These are phyloP conservation scores for Corchorus capsularis DNA, from an alignment of 345 rosid genomes.

Conservation along the genomic window DNA sequence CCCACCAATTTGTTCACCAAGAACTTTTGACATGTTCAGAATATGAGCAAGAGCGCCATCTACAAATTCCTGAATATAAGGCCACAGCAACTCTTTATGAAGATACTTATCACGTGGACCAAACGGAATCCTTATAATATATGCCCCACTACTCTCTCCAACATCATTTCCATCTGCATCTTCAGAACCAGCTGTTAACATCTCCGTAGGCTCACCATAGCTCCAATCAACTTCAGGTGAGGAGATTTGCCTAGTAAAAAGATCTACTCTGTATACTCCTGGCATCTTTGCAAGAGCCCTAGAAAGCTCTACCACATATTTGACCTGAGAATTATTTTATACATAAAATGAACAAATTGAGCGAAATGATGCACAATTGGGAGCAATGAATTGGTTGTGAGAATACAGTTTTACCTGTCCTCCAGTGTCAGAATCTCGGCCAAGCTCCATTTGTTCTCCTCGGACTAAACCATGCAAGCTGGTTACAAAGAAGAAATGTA, in stretches of 20 bases:
- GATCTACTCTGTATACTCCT: constrained; percentile 96
- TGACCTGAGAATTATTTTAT: constrained; percentile 53
- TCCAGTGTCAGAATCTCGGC: constrained; percentile 97
- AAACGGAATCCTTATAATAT: constrained; percentile 88
- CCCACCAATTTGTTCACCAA: constrained; percentile 81
- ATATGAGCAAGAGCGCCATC: constrained; percentile 93
- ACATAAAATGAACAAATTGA: neutral
- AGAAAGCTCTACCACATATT: constrained; percentile 96
- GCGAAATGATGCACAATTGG: constrained; percentile 8
- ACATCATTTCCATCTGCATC: constrained; percentile 60
- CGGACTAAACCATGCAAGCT: constrained; percentile 96
- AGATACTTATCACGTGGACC: constrained; percentile 91
- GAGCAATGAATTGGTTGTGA: neutral
- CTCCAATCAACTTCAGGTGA: constrained; percentile 97
- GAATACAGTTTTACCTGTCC: constrained; percentile 66
- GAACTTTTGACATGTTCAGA: constrained; percentile 88
- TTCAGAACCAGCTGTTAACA: constrained; percentile 70
- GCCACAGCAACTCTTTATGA: constrained; percentile 83
- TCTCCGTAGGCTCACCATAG: constrained; percentile 96
- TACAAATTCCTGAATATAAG: constrained; percentile 87
- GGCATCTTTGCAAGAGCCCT: constrained; percentile 95
- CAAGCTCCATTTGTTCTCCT: constrained; percentile 98
- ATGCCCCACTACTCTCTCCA: constrained; percentile 97
- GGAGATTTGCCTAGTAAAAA: constrained; percentile 83
- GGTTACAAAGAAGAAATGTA: constrained; percentile 21